A percentile compares a stretch with the other conserved stretches of the same genome.
These are phyloP conservation scores for Pholiota molesta DNA, from an alignment of 768 basidiomycete species.

Conservation along the genomic window DNA sequence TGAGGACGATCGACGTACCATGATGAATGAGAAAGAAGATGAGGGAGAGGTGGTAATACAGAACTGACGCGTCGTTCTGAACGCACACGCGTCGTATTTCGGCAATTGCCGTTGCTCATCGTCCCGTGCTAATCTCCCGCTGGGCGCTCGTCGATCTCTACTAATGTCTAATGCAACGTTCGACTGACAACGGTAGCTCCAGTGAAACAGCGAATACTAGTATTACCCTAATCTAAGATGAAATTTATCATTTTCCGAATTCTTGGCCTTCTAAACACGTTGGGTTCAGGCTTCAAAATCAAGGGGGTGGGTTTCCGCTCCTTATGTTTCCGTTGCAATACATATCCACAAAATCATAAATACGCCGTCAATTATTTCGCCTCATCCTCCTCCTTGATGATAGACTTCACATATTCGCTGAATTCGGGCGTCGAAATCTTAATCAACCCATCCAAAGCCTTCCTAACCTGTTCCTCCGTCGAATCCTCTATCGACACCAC, in stretches of 20 bases:
- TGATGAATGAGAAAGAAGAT: constrained; percentile 35
- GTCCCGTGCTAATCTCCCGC: background rate
- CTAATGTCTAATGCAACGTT: too few relatives aligned
- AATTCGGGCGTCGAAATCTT: constrained; percentile 10
- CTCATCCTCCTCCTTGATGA: background rate
- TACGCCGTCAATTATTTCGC: background rate
- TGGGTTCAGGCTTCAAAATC: too few relatives aligned
- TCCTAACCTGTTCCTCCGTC: constrained; percentile 59
- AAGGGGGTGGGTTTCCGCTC: too few relatives aligned
- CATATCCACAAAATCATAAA: too few relatives aligned
- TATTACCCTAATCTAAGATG: too few relatives aligned
- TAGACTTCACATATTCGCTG: background rate
- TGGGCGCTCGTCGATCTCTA: too few relatives aligned
- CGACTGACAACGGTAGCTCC: too few relatives aligned
- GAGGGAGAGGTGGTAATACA: constrained; percentile 18
- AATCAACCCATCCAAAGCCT: constrained; percentile 34
- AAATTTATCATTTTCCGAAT: too few relatives aligned
- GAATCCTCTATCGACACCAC: constrained; percentile 53
- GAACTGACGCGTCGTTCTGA: constrained; percentile 46
- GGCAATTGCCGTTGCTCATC: constrained; percentile 35
- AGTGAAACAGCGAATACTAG: too few relatives aligned
- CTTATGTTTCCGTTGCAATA: too few relatives aligned
- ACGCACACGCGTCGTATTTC: constrained; percentile 47
- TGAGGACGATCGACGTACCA: constrained; percentile 47
- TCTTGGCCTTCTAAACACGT: background rate